Percentiles rank a stretch among this genome's conserved stretches.
Evolutionary conservation across 345 rosid genomes (phyloP).

Genomic region (Isatis tinctoria): DNA sequence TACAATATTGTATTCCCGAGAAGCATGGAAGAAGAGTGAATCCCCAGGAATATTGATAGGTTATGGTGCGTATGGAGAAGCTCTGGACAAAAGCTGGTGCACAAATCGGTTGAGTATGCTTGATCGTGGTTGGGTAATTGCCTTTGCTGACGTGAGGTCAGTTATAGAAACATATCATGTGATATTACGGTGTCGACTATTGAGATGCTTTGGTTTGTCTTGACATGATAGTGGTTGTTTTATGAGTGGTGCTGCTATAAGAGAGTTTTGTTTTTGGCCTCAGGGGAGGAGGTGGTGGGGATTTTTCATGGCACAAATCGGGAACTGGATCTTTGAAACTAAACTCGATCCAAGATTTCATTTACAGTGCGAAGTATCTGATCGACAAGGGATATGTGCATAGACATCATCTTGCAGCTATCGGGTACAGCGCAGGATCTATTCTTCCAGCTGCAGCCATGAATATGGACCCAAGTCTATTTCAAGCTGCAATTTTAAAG

Average conservation of each 20-base stretch:
- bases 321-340: conserved; percentile 57
- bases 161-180: conserved; percentile 23
- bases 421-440: conserved; percentile 75
- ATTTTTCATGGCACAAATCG: conserved; percentile 75
- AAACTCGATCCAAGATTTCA: conserved; percentile 70
- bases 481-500: conserved; percentile 74
- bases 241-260: background rate
- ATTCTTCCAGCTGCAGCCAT: conserved; percentile 73
- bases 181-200: background rate
- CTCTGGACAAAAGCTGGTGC: conserved; percentile 77
- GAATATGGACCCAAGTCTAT: conserved; percentile 59
- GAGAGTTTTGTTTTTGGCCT: conserved; percentile 12
- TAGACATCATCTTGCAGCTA: conserved; percentile 58
- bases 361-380: conserved; percentile 54
- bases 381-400: conserved; percentile 64
- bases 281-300: conserved; percentile 58
- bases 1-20: conserved; percentile 67
- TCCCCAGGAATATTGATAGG: conserved; percentile 74
- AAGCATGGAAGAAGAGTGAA: conserved; percentile 51
- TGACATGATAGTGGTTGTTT: background rate
- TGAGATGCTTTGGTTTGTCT: background rate
- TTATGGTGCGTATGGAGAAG: conserved; percentile 93
- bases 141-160: conserved; percentile 93
- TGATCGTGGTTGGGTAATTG: conserved; percentile 92
- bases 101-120: conserved; percentile 70